phyloP scores from a whole-genome alignment of 805 yeast genomes.

The Metschnikowia hibisci region DNA sequence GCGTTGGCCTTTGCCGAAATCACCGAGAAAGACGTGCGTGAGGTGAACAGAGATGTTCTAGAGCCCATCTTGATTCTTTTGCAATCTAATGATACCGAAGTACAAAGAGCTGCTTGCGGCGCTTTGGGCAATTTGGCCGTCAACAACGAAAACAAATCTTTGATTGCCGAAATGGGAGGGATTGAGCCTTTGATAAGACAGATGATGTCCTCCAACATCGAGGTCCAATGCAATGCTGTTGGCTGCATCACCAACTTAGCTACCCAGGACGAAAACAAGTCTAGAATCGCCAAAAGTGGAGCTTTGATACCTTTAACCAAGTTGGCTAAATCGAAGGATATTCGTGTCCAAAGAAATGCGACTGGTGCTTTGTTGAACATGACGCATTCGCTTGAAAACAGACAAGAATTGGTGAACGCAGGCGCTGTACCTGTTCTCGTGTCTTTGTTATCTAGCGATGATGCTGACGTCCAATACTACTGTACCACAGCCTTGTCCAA shows the following conservation, averaged over 20 bases:
- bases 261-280: slow-evolving; percentile 94
- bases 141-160: slow-evolving; percentile 86
- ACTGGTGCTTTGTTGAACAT: slow-evolving; percentile 96
- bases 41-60: slow-evolving; percentile 84
- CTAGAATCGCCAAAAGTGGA: slow-evolving; percentile 93
- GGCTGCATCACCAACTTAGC: slow-evolving; percentile 98
- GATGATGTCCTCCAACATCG: slow-evolving; percentile 96
- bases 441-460: slow-evolving; percentile 75
- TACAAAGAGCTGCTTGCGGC: slow-evolving; percentile 98
- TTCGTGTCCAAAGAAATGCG: slow-evolving; percentile 96
- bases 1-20: slow-evolving; percentile 98
- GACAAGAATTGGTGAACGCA: slow-evolving; percentile 94
- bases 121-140: slow-evolving; percentile 98
- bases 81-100: slow-evolving; percentile 87
- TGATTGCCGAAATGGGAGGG: slow-evolving; percentile 98
- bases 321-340: slow-evolving; percentile 89
- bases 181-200: slow-evolving; percentile 93
- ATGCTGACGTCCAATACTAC: slow-evolving; percentile 96
- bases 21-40: slow-evolving; percentile 91
- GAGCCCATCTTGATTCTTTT: slow-evolving; percentile 88
- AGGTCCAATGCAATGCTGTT: slow-evolving; percentile 98
- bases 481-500: slow-evolving; percentile 97
- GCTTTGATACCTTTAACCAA: slow-evolving; percentile 93
- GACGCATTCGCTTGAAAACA: slow-evolving; percentile 96
- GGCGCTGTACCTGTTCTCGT: slow-evolving; percentile 98